phyloP scores from a whole-genome alignment of 2,329 filamentous ascomycete species.

The Neonectria punicea region DNA sequence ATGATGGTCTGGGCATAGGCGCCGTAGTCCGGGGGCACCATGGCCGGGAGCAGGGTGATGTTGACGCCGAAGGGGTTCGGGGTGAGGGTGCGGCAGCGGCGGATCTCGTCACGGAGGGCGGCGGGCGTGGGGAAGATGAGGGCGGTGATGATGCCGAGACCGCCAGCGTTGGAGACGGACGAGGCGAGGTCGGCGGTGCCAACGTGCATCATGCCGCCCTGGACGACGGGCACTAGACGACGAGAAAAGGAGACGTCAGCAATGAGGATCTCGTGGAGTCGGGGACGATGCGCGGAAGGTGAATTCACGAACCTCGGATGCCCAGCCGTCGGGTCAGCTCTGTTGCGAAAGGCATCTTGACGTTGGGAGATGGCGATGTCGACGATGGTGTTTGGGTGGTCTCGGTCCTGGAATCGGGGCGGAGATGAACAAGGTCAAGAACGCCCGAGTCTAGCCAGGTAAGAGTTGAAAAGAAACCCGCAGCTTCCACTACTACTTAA shows the following conservation, averaged over 20 bases:
- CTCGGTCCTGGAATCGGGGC: too few relatives aligned
- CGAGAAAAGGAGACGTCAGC: not conserved
- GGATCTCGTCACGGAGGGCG: constrained; percentile 93
- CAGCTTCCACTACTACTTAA: not conserved
- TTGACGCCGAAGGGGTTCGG: constrained; percentile 89
- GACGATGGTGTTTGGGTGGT: not conserved
- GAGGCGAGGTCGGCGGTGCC: constrained; percentile 83
- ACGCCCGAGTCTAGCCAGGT: not conserved
- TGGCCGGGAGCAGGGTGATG: constrained; percentile 89
- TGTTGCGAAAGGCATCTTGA: constrained; percentile 66
- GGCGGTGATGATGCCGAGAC: constrained; percentile 83
- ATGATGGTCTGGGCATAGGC: constrained; percentile 94
- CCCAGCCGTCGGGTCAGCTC: constrained; percentile 67
- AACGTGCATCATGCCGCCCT: constrained; percentile 89
- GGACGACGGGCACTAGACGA: constrained; percentile 77
- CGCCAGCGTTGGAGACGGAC: constrained; percentile 84
- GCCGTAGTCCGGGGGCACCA: constrained; percentile 90
- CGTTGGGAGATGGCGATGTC: not conserved
- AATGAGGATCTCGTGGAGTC: not conserved
- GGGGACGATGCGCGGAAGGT: not conserved
- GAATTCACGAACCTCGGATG: constrained; percentile 57
- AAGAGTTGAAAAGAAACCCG: not conserved
- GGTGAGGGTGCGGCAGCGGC: constrained; percentile 83
- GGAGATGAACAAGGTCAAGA: not conserved
- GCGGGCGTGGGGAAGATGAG: constrained; percentile 94